Percentiles rank a stretch among this genome's conserved stretches.
Conservation (phyloP, 208 protist species). For the Crithidia fasciculata region DNA sequence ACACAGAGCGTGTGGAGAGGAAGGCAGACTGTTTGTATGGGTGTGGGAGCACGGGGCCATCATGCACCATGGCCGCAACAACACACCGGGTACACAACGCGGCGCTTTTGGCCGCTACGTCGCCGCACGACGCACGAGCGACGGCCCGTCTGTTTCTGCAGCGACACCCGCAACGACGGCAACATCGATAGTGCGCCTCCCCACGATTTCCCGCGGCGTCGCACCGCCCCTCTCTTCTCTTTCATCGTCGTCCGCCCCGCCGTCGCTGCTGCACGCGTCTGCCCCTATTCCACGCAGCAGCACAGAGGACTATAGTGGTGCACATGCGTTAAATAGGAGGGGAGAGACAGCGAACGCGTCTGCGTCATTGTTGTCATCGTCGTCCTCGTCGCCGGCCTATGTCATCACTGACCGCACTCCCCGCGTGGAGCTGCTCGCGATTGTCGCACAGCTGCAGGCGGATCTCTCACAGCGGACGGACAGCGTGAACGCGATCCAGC, state of each 20-base stretch:
- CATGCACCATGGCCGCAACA: not conserved
- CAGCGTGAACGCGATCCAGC: slow-evolving; percentile 89
- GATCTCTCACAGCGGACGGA: slow-evolving; percentile 77
- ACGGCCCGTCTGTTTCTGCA: not conserved
- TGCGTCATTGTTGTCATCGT: too few relatives aligned
- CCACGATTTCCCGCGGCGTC: not conserved
- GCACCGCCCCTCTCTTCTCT: not conserved
- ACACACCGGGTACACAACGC: slow-evolving; percentile 4
- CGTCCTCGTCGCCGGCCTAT: not conserved
- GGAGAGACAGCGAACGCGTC: too few relatives aligned
- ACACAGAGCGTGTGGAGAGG: too few relatives aligned
- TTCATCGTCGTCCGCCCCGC: too few relatives aligned
- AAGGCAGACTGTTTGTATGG: too few relatives aligned
- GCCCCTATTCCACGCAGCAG: not conserved
- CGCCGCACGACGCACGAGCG: slow-evolving; percentile 7
- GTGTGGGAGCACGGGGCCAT: not conserved
- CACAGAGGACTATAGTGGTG: too few relatives aligned
- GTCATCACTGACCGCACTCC: slow-evolving; percentile 41
- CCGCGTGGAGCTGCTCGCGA: slow-evolving; percentile 39
- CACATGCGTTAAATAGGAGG: too few relatives aligned
- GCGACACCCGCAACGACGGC: not conserved
- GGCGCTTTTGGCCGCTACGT: slow-evolving; percentile 24
- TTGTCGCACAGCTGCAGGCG: slow-evolving; percentile 54
- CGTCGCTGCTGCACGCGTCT: not conserved
- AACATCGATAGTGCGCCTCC: slow-evolving; percentile 2